A percentile compares a stretch with the other conserved stretches of the same genome.
Evolutionary conservation across 257 asterid genomes (phyloP).

Genomic region (Phtheirospermum japonicum): DNA sequence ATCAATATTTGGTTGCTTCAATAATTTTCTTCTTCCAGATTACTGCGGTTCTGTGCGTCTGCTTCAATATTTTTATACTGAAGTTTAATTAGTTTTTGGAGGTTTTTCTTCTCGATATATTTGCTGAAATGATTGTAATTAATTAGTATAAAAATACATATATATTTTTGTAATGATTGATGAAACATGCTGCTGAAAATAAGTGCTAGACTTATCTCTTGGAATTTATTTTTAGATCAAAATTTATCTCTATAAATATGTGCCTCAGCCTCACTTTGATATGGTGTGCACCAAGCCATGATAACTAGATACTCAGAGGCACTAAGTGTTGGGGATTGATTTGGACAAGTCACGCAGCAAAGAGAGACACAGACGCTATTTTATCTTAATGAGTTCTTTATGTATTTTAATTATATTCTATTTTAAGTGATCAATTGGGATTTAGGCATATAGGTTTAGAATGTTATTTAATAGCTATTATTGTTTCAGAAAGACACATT

Average conservation of each 20-base stretch:
- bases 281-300: neutral
- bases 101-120: neutral
- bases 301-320: too few relatives aligned
- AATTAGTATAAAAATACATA: neutral
- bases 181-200: neutral
- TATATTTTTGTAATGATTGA: neutral
- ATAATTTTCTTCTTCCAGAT: neutral
- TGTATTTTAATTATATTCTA: too few relatives aligned
- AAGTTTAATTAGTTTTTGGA: neutral
- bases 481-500: too few relatives aligned
- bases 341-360: too few relatives aligned
- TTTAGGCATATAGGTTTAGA: too few relatives aligned
- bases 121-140: too few relatives aligned
- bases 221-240: neutral
- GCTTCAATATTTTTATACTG: neutral
- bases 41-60: neutral
- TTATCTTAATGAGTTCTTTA: too few relatives aligned
- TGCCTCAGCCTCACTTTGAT: neutral
- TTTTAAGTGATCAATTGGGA: too few relatives aligned
- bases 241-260: slow-evolving; percentile 5
- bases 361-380: too few relatives aligned
- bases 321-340: too few relatives aligned
- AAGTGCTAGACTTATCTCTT: neutral
- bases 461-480: too few relatives aligned
- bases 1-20: neutral